Evolutionary conservation across 2,329 filamentous ascomycete species (phyloP), one percentile per base, ranked within the genome.

Genomic region (Cladosporium sp.): DNA sequence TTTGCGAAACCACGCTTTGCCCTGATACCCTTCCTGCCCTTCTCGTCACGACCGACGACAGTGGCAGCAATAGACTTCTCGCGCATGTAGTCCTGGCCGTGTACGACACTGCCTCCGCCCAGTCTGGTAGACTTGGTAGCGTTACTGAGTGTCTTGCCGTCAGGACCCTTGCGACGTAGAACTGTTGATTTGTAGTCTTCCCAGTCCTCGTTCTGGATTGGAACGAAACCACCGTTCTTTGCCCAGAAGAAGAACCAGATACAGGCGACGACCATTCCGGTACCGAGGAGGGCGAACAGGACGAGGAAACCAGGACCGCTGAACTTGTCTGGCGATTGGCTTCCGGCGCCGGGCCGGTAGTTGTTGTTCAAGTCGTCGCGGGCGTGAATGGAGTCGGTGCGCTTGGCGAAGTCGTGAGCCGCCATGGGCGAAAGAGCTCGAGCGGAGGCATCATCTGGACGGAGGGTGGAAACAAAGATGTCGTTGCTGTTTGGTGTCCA

Each of bases 221-320:
- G 83, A 18, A 55, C 52, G 82, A 98, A 97, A 15, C 95, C 95
- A 68, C 95, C 95, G 73, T 98, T 97, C 80, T 91, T 94, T 66
- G 94, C 94, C 91, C 92, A 96, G 85, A 96, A 96, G 86, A 99
- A 98, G 85, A 99, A 97, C 93, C 95, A 99, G 75, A 98, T 92
- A 28, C 85, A 87, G 0, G 84, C 86, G 3, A 91, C 67, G 28
- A 95, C 90, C 75, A 98, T 90, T 36, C 81, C 87, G 0, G 88
- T 88, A 38, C 92, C 92, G 62, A 98, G 87, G 21, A 97, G 78
- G 12, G 91, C 94, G 76, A 98, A 97, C 0, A 98, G 82, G 0
- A 90, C 89, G 75, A 98, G 91, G 73, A 97, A 88, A 66, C 88
- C 91, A 11, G 77, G 71, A 68, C 83, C 83, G 72, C 82, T 80